A percentile compares a stretch with the other conserved stretches of the same genome.
Conservation (phyloP, 495 filamentous ascomycete genomes). For the Aspergillus mulundensis region DNA sequence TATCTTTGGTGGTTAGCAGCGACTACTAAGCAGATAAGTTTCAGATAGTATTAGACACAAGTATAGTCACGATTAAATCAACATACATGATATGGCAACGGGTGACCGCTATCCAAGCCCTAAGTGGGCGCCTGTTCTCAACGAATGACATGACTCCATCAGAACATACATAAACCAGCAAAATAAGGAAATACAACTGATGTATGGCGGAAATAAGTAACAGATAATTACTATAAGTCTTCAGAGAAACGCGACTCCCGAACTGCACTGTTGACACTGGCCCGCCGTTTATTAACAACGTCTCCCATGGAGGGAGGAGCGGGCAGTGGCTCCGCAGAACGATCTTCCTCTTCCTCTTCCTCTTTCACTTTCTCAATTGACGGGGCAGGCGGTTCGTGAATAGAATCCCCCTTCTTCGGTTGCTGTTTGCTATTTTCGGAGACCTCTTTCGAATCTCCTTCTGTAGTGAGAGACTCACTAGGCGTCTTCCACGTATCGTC, state of each 20-base stretch:
- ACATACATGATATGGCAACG: not conserved
- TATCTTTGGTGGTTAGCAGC: too few species aligned
- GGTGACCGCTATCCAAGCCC: not conserved
- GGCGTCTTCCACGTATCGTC: conserved; percentile 17
- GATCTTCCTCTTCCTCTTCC: conserved; percentile 36
- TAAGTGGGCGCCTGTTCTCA: not conserved
- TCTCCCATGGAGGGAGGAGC: conserved; percentile 31
- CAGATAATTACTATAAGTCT: conserved; percentile 29
- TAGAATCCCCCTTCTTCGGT: conserved; percentile 8
- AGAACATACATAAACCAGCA: not conserved
- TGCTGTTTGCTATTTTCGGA: conserved; percentile 16
- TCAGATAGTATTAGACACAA: too few species aligned
- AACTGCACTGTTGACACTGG: conserved; percentile 22
- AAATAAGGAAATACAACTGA: not conserved
- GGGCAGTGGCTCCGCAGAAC: conserved; percentile 44
- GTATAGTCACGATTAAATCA: too few species aligned
- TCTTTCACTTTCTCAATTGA: conserved; percentile 37
- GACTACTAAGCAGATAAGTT: too few species aligned
- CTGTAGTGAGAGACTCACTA: conserved; percentile 12
- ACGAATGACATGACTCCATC: not conserved
- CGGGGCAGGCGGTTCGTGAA: conserved; percentile 1
- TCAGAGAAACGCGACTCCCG: conserved; percentile 51
- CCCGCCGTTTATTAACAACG: conserved; percentile 20
- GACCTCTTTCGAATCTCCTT: conserved; percentile 18
- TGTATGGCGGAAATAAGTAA: not conserved